Conservation (phyloP, 2,329 filamentous ascomycete genomes). For the Fusarium haematococcum region DNA sequence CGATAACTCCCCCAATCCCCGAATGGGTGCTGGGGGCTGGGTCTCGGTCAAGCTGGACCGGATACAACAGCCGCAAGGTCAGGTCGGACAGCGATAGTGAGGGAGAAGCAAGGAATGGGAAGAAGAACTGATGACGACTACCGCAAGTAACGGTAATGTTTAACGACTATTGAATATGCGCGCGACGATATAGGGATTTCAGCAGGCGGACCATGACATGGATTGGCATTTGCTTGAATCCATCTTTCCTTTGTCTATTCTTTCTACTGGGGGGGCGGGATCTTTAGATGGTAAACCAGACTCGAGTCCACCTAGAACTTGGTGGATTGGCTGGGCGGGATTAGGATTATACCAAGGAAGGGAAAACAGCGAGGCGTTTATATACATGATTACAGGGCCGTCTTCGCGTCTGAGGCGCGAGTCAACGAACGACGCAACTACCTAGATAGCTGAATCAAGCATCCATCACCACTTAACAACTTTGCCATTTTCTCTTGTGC, state of each 20-base stretch:
- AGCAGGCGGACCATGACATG: conserved; percentile 36
- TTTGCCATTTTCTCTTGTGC: not conserved
- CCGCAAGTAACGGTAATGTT: conserved; percentile 7
- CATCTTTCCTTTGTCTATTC: conserved; percentile 27
- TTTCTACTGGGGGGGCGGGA: conserved; percentile 3
- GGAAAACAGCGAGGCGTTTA: conserved; percentile 39
- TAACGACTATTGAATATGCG: conserved; percentile 29
- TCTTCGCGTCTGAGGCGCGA: conserved; percentile 27
- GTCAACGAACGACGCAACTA: conserved; percentile 20
- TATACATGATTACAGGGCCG: conserved; percentile 22
- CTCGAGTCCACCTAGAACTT: conserved; percentile 1
- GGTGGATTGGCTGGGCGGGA: conserved; percentile 12
- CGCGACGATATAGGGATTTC: conserved; percentile 13
- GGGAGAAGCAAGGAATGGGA: conserved; percentile 3
- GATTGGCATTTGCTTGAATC: conserved; percentile 13
- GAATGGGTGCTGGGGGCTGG: conserved; percentile 70
- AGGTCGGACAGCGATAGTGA: conserved; percentile 25
- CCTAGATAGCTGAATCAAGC: conserved; percentile 18
- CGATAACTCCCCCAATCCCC: conserved; percentile 70
- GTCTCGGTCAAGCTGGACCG: conserved; percentile 61
- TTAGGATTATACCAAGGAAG: conserved; percentile 32
- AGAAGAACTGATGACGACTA: conserved; percentile 17
- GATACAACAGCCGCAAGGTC: conserved; percentile 56
- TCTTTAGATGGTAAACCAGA: conserved; percentile 9
- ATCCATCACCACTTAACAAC: not conserved